Evolutionary conservation across 495 filamentous ascomycete genomes (phyloP).

Genomic region (Neurospora sp.): DNA sequence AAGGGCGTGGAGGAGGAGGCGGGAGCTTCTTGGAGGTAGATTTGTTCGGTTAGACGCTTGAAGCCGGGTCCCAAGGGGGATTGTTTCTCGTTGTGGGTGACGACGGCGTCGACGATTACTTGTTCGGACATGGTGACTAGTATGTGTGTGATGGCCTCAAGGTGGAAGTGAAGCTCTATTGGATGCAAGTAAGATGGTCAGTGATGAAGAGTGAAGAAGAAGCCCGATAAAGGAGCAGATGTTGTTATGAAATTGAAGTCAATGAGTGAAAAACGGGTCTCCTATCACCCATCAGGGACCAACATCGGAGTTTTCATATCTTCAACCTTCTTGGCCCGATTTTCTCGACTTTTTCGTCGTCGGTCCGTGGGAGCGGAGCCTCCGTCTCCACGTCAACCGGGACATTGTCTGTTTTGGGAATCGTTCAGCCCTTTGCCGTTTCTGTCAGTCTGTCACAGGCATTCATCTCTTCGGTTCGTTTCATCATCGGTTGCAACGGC

Average conservation of each 20-base stretch:
- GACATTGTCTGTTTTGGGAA: neutral
- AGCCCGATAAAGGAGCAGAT: neutral
- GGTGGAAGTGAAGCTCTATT: neutral
- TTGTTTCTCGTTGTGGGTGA: neutral
- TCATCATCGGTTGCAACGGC: neutral
- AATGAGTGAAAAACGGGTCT: neutral
- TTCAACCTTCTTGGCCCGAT: neutral
- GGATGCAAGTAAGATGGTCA: neutral
- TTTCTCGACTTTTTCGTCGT: neutral
- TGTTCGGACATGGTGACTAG: neutral
- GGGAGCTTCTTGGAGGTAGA: slow-evolving; percentile 20
- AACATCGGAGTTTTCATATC: neutral
- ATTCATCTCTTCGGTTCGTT: neutral
- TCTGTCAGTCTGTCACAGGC: neutral
- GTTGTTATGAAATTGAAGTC: neutral
- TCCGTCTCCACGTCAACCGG: neutral
- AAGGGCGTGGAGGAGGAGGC: neutral
- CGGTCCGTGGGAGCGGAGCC: slow-evolving; percentile 4
- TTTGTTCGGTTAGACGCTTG: slow-evolving; percentile 27
- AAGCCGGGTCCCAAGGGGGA: slow-evolving; percentile 20
- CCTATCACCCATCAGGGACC: neutral
- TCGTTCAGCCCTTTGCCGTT: neutral
- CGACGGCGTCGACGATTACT: neutral
- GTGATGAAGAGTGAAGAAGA: neutral
- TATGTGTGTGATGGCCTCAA: neutral